Percentiles rank a stretch among this genome's conserved stretches.
phyloP scores from a whole-genome alignment of 2,329 filamentous ascomycete genomes.

The Pseudogymnoascus pannorum region DNA sequence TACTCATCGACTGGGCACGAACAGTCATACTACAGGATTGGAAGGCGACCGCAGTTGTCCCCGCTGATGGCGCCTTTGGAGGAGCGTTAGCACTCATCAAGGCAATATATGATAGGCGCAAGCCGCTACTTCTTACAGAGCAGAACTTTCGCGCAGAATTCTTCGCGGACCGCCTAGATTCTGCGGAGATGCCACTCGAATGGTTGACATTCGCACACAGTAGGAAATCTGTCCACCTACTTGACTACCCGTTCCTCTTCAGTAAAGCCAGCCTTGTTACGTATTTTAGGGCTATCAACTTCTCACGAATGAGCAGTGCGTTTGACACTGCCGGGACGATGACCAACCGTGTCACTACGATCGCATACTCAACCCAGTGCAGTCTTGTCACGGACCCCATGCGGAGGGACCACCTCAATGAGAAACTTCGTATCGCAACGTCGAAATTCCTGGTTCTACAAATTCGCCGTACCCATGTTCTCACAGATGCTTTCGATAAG shows the following conservation, averaged over 20 bases:
- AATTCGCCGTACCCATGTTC: slow-evolving; percentile 58
- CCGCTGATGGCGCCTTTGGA: slow-evolving; percentile 63
- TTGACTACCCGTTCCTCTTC: slow-evolving; percentile 79
- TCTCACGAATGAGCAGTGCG: slow-evolving; percentile 73
- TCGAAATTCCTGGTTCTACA: slow-evolving; percentile 65
- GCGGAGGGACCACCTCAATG: slow-evolving; percentile 54
- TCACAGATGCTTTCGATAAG: slow-evolving; percentile 75
- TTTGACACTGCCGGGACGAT: slow-evolving; percentile 62
- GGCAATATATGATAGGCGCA: slow-evolving; percentile 55
- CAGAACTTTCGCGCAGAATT: slow-evolving; percentile 69
- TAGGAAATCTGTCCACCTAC: slow-evolving; percentile 61
- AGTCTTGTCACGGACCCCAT: slow-evolving; percentile 49
- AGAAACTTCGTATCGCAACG: slow-evolving; percentile 58
- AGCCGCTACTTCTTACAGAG: slow-evolving; percentile 56
- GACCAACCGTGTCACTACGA: slow-evolving; percentile 48
- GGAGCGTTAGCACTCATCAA: slow-evolving; percentile 69
- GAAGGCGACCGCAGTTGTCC: slow-evolving; percentile 66
- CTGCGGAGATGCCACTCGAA: slow-evolving; percentile 63
- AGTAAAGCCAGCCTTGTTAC: slow-evolving; percentile 62
- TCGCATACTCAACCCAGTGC: slow-evolving; percentile 40
- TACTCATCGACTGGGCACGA: slow-evolving; percentile 64
- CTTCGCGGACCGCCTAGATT: slow-evolving; percentile 68
- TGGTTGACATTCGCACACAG: slow-evolving; percentile 58
- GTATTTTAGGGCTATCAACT: slow-evolving; percentile 85
- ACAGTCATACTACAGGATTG: slow-evolving; percentile 72